Base-by-base conservation (phyloP, 768 basidiomycete genomes). In the Lentinula aciculospora region DNA sequence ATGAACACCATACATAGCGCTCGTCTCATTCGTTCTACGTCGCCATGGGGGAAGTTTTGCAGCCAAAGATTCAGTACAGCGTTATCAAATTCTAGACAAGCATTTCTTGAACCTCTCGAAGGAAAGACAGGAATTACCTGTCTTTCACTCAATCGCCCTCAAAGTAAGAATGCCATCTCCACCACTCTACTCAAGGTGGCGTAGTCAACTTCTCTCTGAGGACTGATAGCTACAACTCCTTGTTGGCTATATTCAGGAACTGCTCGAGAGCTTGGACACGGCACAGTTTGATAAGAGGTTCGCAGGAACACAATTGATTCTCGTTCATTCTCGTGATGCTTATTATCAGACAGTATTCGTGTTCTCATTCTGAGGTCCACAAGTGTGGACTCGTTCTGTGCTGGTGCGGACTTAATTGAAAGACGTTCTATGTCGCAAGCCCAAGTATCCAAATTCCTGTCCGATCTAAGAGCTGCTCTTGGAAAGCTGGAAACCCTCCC, bases 371-470 rank as follows among this genome's bases (percentile, higher is more conserved):
- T 98, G n/a, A 82, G 86, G 54, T 94, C 94, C 6, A 81, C 89
- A 0, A 81, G 85, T 0, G 63, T 77, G n/a, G 85, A 85, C 23
- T 78, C 89, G 2, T 98, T 97, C 72, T 98, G 94, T 67, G 86
- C 94, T 15, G 94, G 94, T 10, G 94, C 94, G 7, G 94, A 98
- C 69, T 82, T 97, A 46, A 76, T 76, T 50, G 94, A 98, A 67
- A 78, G 94, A 55, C 83, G 85, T n/a, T 81, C 81, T 1, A 97
- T 98, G 94, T 75, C 85, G 10, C 79, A 82, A 61, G 53, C 71
- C 3, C 86, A 94, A 64, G 87, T 96, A 36, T 73, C 81, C 65
- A 82, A 78, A 64, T 97, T 96, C 72, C 86, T 97, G 46, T 71
- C 77, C 49, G 84, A 88, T 63, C 76, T 97, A 23, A 82, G 94